Evolutionary conservation across 805 yeast species (phyloP).

Genomic region (Zygoascus flipseniorum): DNA sequence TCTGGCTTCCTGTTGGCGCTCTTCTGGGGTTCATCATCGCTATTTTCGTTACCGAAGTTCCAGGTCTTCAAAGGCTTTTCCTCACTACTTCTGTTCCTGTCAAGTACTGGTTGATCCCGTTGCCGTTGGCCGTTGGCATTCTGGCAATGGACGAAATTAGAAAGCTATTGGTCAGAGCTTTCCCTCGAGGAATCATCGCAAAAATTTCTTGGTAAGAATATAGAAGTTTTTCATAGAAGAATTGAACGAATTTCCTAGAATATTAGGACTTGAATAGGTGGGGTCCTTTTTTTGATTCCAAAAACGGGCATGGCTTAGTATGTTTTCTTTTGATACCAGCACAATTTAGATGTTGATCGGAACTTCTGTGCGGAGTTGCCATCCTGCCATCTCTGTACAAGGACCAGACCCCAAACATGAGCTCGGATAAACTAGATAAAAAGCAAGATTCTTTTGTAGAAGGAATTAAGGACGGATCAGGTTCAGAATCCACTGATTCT

Average conservation of each 20-base stretch:
- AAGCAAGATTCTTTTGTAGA: background rate
- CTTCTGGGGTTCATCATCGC: slow-evolving; percentile 32
- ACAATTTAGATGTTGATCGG: background rate
- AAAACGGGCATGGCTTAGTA: background rate
- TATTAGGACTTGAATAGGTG: background rate
- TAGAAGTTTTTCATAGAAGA: background rate
- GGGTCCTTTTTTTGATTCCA: no score
- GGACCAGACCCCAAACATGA: background rate
- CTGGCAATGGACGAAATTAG: slow-evolving; percentile 37
- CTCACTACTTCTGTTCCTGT: slow-evolving; percentile 35
- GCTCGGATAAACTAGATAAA: background rate
- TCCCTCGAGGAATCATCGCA: slow-evolving; percentile 34
- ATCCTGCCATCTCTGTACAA: background rate
- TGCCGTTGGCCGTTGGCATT: slow-evolving; percentile 37
- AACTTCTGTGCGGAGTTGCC: background rate
- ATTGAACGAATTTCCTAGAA: background rate
- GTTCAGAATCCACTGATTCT: slow-evolving; percentile 38
- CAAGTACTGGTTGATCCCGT: slow-evolving; percentile 39
- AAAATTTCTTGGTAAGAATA: slow-evolving; percentile 34
- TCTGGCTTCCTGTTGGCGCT: slow-evolving; percentile 26
- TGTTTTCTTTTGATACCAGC: background rate
- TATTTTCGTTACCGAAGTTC: slow-evolving; percentile 37
- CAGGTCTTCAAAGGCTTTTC: slow-evolving; percentile 31
- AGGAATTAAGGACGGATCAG: background rate
- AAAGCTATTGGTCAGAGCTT: slow-evolving; percentile 30